A percentile compares a stretch with the other conserved stretches of the same genome.
Evolutionary conservation across 169 alveolate genomes (phyloP).

Genomic region (Plasmodium chabaudi): DNA sequence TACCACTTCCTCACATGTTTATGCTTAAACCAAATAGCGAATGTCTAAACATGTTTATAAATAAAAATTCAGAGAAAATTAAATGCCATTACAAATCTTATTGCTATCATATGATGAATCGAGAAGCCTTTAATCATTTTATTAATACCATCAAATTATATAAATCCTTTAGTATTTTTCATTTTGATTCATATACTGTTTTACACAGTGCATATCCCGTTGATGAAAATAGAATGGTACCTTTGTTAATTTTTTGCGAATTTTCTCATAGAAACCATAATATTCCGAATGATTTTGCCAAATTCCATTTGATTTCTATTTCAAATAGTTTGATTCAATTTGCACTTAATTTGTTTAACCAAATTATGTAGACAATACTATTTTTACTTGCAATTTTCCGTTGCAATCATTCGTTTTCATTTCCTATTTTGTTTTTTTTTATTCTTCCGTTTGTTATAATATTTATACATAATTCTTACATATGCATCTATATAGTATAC

Average conservation of each 20-base stretch:
- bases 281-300: slow-evolving; percentile 5
- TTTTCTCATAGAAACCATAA: slow-evolving; percentile 18
- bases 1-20: slow-evolving; percentile 39
- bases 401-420: too few relatives aligned
- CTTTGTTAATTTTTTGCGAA: slow-evolving; percentile 58
- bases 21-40: slow-evolving; percentile 55
- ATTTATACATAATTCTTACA: too few relatives aligned
- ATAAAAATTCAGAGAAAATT: slow-evolving; percentile 1
- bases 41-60: slow-evolving; percentile 48
- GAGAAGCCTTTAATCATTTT: slow-evolving; percentile 24
- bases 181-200: slow-evolving; percentile 44
- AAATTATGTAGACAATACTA: slow-evolving; percentile 28
- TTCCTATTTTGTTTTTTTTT: too few relatives aligned
- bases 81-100: slow-evolving; percentile 63
- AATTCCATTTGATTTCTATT: slow-evolving; percentile 54
- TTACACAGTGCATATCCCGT: slow-evolving; percentile 45
- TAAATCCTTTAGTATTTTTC: slow-evolving; percentile 65
- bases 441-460: too few relatives aligned
- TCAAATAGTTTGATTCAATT: slow-evolving; percentile 56
- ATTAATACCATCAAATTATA: slow-evolving; percentile 51
- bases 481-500: too few relatives aligned
- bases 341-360: slow-evolving; percentile 54
- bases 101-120: slow-evolving; percentile 23
- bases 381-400: not conserved
- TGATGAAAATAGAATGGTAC: slow-evolving; percentile 25